These are phyloP conservation scores for Coemansia asiatica DNA, from an alignment of 192 early-diverging fungal species.

Conservation along the genomic window DNA sequence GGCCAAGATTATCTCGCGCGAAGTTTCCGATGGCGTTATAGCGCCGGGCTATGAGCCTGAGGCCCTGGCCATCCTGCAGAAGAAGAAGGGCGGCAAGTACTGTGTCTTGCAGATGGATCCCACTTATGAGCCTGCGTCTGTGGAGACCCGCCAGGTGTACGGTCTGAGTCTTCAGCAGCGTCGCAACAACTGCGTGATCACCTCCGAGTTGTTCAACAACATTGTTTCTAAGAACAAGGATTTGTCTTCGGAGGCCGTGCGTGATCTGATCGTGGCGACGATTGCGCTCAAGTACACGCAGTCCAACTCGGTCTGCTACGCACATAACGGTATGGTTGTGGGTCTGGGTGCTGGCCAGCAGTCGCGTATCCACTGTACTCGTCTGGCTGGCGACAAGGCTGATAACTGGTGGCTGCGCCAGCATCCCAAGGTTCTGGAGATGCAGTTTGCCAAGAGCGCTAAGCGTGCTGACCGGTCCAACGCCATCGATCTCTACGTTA, in stretches of 20 bases:
- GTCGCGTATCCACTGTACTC: conserved; percentile 97
- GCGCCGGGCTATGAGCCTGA: conserved; percentile 84
- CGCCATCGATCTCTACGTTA: conserved; percentile 94
- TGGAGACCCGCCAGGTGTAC: conserved; percentile 94
- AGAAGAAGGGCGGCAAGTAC: conserved; percentile 99
- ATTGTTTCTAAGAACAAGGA: conserved; percentile 80
- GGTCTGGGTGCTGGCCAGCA: conserved; percentile 98
- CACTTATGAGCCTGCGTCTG: conserved; percentile 77
- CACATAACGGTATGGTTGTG: conserved; percentile 95
- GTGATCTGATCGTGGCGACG: conserved; percentile 93
- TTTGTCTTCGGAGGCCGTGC: conserved; percentile 65
- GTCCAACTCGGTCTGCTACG: conserved; percentile 98
- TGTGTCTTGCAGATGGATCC: conserved; percentile 92
- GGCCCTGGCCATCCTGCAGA: conserved; percentile 85
- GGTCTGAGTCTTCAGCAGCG: conserved; percentile 90
- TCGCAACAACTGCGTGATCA: conserved; percentile 84
- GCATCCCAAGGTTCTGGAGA: conserved; percentile 88
- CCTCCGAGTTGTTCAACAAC: conserved; percentile 75
- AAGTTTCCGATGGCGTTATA: conserved; percentile 97
- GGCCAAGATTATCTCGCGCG: conserved; percentile 91
- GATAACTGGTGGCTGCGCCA: conserved; percentile 99
- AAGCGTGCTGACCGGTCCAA: conserved; percentile 97
- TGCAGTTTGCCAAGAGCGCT: conserved; percentile 80
- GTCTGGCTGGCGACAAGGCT: conserved; percentile 98
- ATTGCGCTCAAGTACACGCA: conserved; percentile 99